Evolutionary conservation across 2,329 filamentous ascomycete species (phyloP), one percentile per base, ranked within the genome.

Genomic region (Coniosporium tulheliwenetii): DNA sequence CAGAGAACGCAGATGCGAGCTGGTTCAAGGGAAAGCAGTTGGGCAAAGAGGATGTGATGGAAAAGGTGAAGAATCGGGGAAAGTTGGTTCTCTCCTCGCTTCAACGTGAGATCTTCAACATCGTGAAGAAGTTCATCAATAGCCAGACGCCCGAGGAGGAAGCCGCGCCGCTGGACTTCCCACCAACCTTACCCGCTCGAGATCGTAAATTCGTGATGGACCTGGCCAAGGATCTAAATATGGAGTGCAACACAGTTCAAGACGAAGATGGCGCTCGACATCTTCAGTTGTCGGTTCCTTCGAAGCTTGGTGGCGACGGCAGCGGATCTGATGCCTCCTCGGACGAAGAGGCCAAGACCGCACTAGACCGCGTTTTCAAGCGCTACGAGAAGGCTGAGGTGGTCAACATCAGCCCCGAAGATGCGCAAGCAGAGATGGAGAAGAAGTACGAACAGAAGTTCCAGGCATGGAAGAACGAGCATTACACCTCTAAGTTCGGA

Each of bases 181-280:
- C 85, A 13, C 59, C 71, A 2, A 70, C 73, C 26, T 69, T 93
- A 44, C 78, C 82, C 42, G 87, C 89, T 41, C 79, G 78, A 30
- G 89, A 98, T 60, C 81, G 91, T 45, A 89, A 87, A 56, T 98
- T 98, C 54, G 80, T 93, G 5, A 83, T 96, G 58, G 83, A 91
- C 47, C 67, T 94, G 47, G 85, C 89, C 2, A 73, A 76, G 41
- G 75, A 72, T 48, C 65, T 85, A 35, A 75, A 73, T 45, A 53
- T 85, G 38, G 66, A 75, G 44, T 83, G 77, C 72, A 73, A 72
- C 41, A 79, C 75, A 13, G 61, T 78, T 8, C 65, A 74, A 37
- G 71, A 79, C 44, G 75, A 80, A 8, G 63, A 76, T 44, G 79
- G 77, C 8, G 71, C 81, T 46, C 70, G 78, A 32, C 77, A 81